Base-by-base conservation (phyloP, 768 basidiomycete genomes). In the Boletus edulis region DNA sequence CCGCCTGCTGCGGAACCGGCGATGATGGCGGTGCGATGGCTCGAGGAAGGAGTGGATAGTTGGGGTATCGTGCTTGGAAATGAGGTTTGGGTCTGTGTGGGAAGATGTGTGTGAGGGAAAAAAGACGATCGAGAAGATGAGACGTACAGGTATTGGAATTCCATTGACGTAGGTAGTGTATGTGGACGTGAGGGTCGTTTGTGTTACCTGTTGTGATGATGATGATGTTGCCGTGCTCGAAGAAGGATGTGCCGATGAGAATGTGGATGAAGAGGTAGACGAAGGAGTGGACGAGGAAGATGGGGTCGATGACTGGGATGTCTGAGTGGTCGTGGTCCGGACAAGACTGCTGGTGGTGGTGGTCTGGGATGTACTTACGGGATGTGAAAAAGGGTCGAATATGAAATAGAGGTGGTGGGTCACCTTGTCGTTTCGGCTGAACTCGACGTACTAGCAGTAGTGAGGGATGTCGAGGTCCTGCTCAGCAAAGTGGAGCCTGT, bases 1-100 rank as follows among this genome's bases (percentile, higher is more conserved):
- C 64, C 72, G 3, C 71, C 77, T 5, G 72, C 69, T 31, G 77
- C 75, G 4, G 73, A 66, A 4, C 76, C 77, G 4, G 74, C 77
- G 31, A 80, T 78, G 39, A 76, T 67, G 38, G 73, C 72, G 1
- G 73, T 76, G 18, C 76, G 76, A 5, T 65, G 42, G 24, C 46
- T 52, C 3, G 57, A 52, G 15, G 55, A 35, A 14, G 32, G 22
- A 31, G n/a, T 15, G 0, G 58, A 29, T 0, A 13, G 1, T 34
- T 37, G 3, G 11, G 59, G 59, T 40, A 71, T 64, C 29, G 61
- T 65, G 8, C 39, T 66, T 12, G 68, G 63, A 7, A 62, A 49
- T 0, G 50, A 5, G 4, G 58, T 61, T 18, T 44, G 18, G 4
- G 52, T 52, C 68, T 71, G 51, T 35, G 22, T 5, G 7, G n/a